Conservation (phyloP, 768 basidiomycete genomes). For the Stropharia rugosoannulata region DNA sequence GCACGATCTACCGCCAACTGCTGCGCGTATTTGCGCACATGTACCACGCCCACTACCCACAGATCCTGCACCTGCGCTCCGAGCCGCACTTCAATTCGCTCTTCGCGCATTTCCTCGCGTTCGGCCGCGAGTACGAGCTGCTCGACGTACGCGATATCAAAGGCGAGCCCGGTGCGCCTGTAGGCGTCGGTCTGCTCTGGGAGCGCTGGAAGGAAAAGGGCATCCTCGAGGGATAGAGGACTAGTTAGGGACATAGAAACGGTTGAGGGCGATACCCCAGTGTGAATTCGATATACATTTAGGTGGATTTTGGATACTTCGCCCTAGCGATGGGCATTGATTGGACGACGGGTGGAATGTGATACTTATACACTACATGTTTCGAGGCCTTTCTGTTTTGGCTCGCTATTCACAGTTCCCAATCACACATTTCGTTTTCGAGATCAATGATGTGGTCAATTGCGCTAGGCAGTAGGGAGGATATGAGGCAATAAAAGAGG, state of each 20-base stretch:
- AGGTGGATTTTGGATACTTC: neutral
- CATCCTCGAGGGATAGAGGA: constrained; percentile 44
- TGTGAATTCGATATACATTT: too few species aligned
- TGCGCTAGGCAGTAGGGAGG: too few species aligned
- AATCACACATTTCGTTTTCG: too few species aligned
- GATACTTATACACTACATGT: too few species aligned
- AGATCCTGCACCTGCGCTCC: constrained; percentile 88
- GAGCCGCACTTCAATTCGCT: constrained; percentile 97
- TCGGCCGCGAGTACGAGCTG: constrained; percentile 91
- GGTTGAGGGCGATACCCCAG: neutral
- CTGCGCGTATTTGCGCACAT: constrained; percentile 97
- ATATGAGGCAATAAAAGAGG: neutral
- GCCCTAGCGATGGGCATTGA: too few species aligned
- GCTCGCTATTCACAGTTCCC: too few species aligned
- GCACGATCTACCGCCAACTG: constrained; percentile 95
- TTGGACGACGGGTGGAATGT: too few species aligned
- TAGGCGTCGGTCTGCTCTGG: constrained; percentile 79
- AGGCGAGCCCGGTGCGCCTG: constrained; percentile 56
- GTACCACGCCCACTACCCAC: constrained; percentile 91
- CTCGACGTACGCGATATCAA: constrained; percentile 87
- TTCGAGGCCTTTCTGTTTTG: too few species aligned
- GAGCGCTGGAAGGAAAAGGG: constrained; percentile 92
- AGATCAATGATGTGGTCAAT: too few species aligned
- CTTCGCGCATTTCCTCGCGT: constrained; percentile 97
- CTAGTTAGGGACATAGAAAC: neutral